These are phyloP conservation scores for Aspergillus tamarii DNA, from an alignment of 2,329 filamentous ascomycete species.

Conservation along the genomic window DNA sequence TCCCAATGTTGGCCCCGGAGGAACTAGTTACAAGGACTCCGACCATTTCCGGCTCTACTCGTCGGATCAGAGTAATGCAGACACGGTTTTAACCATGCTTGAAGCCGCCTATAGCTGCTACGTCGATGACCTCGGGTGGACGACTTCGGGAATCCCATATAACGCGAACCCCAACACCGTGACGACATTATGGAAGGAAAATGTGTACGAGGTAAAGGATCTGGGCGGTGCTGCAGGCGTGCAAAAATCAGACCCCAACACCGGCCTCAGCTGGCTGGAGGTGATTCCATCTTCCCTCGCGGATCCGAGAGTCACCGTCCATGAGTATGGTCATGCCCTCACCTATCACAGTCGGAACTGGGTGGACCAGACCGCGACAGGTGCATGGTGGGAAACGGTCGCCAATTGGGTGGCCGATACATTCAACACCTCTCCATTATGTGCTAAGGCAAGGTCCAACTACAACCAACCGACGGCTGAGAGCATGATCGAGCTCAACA, in stretches of 20 bases:
- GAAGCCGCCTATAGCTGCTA: constrained; percentile 17
- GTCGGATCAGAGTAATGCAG: neutral
- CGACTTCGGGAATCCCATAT: constrained; percentile 8
- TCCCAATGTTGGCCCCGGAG: constrained; percentile 12
- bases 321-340: constrained; percentile 16
- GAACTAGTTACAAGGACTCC: constrained; percentile 13
- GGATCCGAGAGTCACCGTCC: constrained; percentile 11
- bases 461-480: constrained; percentile 7
- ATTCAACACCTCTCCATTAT: constrained; percentile 11
- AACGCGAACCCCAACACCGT: constrained; percentile 5
- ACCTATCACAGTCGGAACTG: constrained; percentile 16
- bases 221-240: constrained; percentile 13
- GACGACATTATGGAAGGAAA: constrained; percentile 16
- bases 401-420: constrained; percentile 18
- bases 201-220: constrained; percentile 8
- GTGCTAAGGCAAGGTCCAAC: constrained; percentile 1
- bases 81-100: constrained; percentile 10
- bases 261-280: constrained; percentile 13
- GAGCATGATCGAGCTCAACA: constrained; percentile 11
- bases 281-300: constrained; percentile 6
- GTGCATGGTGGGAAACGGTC: constrained; percentile 17
- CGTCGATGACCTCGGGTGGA: constrained; percentile 12
- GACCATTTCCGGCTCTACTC: constrained; percentile 16
- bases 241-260: constrained; percentile 1
- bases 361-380: constrained; percentile 13